Evolutionary conservation across 2,329 filamentous ascomycete species (phyloP), one percentile per base, ranked within the genome.

Genomic region (Helotiales sp.): DNA sequence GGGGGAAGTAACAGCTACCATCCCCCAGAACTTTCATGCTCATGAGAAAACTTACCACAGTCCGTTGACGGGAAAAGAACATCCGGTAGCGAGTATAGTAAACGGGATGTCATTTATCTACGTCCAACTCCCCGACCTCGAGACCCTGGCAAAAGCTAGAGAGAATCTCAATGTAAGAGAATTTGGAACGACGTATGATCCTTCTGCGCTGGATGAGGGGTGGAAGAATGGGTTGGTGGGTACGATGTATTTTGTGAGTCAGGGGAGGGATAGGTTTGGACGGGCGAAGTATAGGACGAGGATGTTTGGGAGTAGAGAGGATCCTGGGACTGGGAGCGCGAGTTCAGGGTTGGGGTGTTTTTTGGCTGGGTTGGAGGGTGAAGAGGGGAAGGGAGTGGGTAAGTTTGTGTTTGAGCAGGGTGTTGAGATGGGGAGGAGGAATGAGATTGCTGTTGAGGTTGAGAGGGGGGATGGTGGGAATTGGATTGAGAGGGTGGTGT

Each of bases 71-170:
- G 48, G 25, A 5, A 27, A 38, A 10, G 2, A 38, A 24, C 19
- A 54, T 38, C 36, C 56, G 12, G 30, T 54, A 10, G 80, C 86
- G 59, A 86, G 82, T 63, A 82, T 91, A 50, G 88, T 91, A 38
- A 83, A 83, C 49, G 89, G 89, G 50, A 88, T 93, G 86, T 84
- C 83, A 1, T 91, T 91, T 71, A 71, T 84, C 17, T 80, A 90
- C 27, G 76, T 89, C 10, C 75, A 83, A 63, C 75, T 95, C 19
- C 76, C 81, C 0, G 80, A 77, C 55, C 71, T 90, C 15, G 83
- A 85, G 31, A 78, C 81, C 9, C 76, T 93, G n/a, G 78, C 74
- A 5, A 65, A 72, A 15, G 74, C 77, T 15, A 70, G n/a, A 5
- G 36, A 46, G 31, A 71, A 77, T 24, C 72, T 79, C 54, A 66